Base-by-base conservation (phyloP, 2,329 filamentous ascomycete genomes). In the Colletotrichum cereale region DNA sequence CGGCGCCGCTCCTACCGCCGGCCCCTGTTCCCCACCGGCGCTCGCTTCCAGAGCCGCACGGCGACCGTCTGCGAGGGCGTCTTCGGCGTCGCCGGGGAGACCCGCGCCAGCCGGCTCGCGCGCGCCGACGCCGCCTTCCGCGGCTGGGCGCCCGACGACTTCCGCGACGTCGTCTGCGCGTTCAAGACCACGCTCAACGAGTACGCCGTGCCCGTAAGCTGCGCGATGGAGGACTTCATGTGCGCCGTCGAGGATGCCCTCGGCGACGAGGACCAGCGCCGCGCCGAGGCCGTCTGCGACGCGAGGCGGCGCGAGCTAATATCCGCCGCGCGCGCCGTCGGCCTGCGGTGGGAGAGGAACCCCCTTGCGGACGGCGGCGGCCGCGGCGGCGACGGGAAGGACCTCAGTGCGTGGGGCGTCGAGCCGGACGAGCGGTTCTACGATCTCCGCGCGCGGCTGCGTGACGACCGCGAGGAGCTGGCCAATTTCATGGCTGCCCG, bases 181-280 rank as follows among this genome's bases (percentile, higher is more conserved):
- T 71, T 71, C 67, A 66, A 62, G 42, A 56, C 67, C 40, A 71
- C 67, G 14, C 40, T 71, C 21, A 50, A 67, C 42, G 24, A 38
- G 21, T 71, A 62, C 50, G 67, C 63, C 56, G 56, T 57, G 16
- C 62, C 63, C 1, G 24, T 62, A 2, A 24, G 40, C 42, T 14
- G 29, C 6, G 56, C 66, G 56, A 40, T 71, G n/a, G 7, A n/a
- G 24, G 31, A 47, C 18, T 71, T 71, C 7, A 18, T 3, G 18
- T 6, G 6, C 8, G 50, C 11, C 24, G 42, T 44, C 21, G 2
- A 21, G 8, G n/a, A 3, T 14, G n/a, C 40, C 24, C 3, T 31
- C 31, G 10, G 53, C 2, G 11, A 12, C 34, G 11, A 7, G 55
- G 38, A 55, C 7, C n/a, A 36, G 31, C 16, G 18, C 7, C 47